Base-by-base conservation (phyloP, 2,329 filamentous ascomycete species). In the Ustulina deusta region DNA sequence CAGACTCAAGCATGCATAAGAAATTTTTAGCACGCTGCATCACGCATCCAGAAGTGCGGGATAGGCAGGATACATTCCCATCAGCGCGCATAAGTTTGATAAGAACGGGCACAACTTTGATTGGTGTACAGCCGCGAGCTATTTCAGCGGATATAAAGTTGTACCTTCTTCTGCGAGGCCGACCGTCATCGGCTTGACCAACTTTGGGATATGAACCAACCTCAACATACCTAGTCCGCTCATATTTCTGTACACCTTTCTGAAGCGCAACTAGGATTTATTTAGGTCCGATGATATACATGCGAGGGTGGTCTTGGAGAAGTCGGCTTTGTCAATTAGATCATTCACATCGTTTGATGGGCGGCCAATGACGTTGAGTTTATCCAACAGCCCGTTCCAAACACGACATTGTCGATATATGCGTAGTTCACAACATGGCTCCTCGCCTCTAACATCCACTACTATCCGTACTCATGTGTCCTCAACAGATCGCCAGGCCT, bases 211-310 rank as follows among this genome's bases (percentile, higher is more conserved):
- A 27, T 49, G 46, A 9, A 15, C 22, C 46, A 49, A 49, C 46
- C 9, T 49, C 10, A 49, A 49, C 25, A 27, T 49, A 13, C 2
- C 29, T 7, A 49, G n/a, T n/a, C n/a, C 46, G 22, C 22, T 49
- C 2, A 27, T 27, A 27, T 29, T 27, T 15, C 46, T 49, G 3
- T 49, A 27, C 46, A 15, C 20, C 25, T 49, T 49, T 11, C 13
- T 49, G 22, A 49, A 49, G 46, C 46, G 11, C 22, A 49, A 49
- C 46, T 49, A 11, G 46, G 46, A 6, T 27, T 49, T 49, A 29
- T 49, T 13, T 22, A 48, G 9, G 22, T 15, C 22, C 10, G 44
- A 27, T 13, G 11, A 49, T 27, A 2, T 25, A 15, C 2, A 4
- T 49, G 46, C 2, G 13, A 49, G 10, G 22, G 46, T 4, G n/a